A percentile compares a stretch with the other conserved stretches of the same genome.
Evolutionary conservation across 148 eudicot genomes (phyloP).

Genomic region (Talinum fruticosum): DNA sequence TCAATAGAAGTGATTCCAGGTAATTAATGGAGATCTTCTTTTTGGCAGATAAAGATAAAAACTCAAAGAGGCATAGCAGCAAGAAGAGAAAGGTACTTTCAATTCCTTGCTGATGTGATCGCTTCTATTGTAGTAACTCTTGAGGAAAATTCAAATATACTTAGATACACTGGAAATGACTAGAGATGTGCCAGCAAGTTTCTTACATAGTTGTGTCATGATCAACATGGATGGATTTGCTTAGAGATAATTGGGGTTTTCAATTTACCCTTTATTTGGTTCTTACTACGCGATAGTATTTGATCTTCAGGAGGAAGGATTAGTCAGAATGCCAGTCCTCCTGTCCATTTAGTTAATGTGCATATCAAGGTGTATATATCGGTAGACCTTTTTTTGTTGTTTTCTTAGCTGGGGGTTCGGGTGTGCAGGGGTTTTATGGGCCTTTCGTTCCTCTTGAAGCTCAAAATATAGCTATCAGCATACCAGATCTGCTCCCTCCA

Average conservation of each 20-base stretch:
- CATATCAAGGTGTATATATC: not conserved
- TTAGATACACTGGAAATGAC: not conserved
- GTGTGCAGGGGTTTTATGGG: too few relatives aligned
- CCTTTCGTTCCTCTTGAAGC: not conserved
- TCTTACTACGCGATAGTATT: not conserved
- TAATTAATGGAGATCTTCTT: not conserved
- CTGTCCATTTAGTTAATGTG: not conserved
- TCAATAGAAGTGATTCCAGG: not conserved
- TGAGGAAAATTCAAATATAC: not conserved
- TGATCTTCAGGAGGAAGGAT: not conserved
- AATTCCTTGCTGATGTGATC: constrained; percentile 6
- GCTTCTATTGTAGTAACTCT: not conserved
- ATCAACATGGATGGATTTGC: not conserved
- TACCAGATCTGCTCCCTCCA: not conserved
- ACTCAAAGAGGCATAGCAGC: constrained; percentile 69
- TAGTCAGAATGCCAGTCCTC: not conserved
- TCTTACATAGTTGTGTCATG: not conserved
- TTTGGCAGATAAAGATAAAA: constrained; percentile 82
- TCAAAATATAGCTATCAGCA: not conserved
- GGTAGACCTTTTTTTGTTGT: too few relatives aligned
- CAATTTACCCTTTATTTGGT: not conserved
- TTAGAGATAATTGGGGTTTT: not conserved
- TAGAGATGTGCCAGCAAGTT: not conserved
- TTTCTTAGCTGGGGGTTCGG: not conserved
- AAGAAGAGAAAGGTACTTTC: constrained; percentile 81